Conservation (phyloP, 176 grass and related monocot genomes). For the maize (Zea mays) region Zm-B73-REFERENCE-NAM-5.0 NC_050100.1:207920501-207921000, state of each 20-base stretch:
- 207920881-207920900: neutral
- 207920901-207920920: neutral
- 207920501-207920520: too few relatives aligned
- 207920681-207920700: neutral
- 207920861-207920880: neutral
- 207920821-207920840: neutral
- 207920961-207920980: slow-evolving; percentile 28
- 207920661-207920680: neutral
- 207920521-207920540: too few relatives aligned
- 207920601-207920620: too few relatives aligned
- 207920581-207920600: too few relatives aligned
- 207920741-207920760: too few relatives aligned
- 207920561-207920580: too few relatives aligned
- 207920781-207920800: neutral
- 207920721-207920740: too few relatives aligned
- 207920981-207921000: slow-evolving; percentile 74
- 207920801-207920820: too few relatives aligned
- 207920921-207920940: neutral
- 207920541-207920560: too few relatives aligned
- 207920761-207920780: neutral
- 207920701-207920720: neutral
- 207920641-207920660: slow-evolving; percentile 18
- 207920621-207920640: neutral
- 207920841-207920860: neutral
- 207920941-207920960: neutral